Base-by-base conservation (phyloP, 805 yeast genomes). In the Yarrowia hollandica region DNA sequence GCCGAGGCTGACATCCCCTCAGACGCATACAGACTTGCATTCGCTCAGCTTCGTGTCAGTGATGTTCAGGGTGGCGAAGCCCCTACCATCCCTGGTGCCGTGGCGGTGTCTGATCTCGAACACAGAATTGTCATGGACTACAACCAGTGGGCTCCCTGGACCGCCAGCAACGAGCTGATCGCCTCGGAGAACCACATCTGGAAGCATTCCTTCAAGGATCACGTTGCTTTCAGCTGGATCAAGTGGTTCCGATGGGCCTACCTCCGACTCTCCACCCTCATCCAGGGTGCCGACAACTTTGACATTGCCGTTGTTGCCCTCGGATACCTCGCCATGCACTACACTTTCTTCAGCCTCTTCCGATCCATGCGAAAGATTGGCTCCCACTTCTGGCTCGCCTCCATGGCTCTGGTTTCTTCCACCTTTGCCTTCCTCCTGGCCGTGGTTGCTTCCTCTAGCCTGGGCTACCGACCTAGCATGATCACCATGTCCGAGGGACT, bases 261-360 rank as follows among this genome's bases (percentile, higher is more conserved):
- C 48, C 64, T 65, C 50, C 68, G 74, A 30, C 63, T 75, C 25
- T 60, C 62, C 12, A 70, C 66, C 33, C 67, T 72, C 28, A 59
- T 72, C 34, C 75, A 77, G 55, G 85, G 86, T 62, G 94, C 97
- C 15, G 96, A 91, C 65, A 82, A 86, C 22, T 89, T 89, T 64
- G 98, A 92, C 71, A 84, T 91, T 35, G 82, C 83, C 12, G 77
- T 91, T 61, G 85, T 94, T 54, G 78, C 88, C 2, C 70, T 84
- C 54, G 97, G 96, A 2, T 92, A 92, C 71, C 66, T 82, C 23
- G 95, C 95, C 48, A 90, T 91, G 96, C 78, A 88, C 79, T 84
- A 87, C 72, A 88, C 96, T 10, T 80, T 92, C 65, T 73, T 82
- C 61, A 83, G 83, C 62, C 79, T 92, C 26, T 91, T 88, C 66